Evolutionary conservation across 2,329 filamentous ascomycete genomes (phyloP), one percentile per base, ranked within the genome.

Genomic region (Pseudocercospora eumusae): DNA sequence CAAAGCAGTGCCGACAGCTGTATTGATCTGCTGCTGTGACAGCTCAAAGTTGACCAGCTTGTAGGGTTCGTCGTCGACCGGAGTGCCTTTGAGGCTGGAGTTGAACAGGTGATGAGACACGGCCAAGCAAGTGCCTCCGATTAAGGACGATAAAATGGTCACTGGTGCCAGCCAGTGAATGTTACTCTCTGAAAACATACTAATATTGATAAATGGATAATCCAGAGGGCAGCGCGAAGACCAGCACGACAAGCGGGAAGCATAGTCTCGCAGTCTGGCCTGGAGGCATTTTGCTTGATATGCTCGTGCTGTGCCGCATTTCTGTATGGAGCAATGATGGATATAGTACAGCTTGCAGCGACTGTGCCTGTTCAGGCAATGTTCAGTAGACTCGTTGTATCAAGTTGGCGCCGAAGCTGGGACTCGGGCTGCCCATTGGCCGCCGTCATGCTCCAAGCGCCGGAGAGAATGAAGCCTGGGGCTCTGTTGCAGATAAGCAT

Each of bases 1-100:
- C 13, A 64, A 56, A n/a, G 59, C 55, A 1, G 62, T 64, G 49
- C 62, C 62, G 15, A 56, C 27, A 8, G 56, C 50, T 15, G 27
- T 63, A 13, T 49, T 62, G 25, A 62, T 28, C 23, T 60, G 59
- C 27, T 64, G 62, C 40, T 31, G 23, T 13, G 54, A 45, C 6
- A 57, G 4, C 5, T 28, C 10, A 15, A 45, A 44, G 11, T 10
- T 18, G 0, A 21, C 31, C 5, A 57, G 7, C 15, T 23, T 20
- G 40, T 47, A 47, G 4, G 18, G 20, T 6, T 57, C 31, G 9
- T 20, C 36, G 8, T 44, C 20, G 10, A 57, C 54, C 13, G 23
- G 10, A 28, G 54, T 57, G 6, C 54, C 31, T 13, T 10, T 10
- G 2, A 57, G 33, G n/a, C 36, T 27, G 8, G 9, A 18, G 27